These are phyloP conservation scores for Termitomyces sp. DNA, from an alignment of 768 basidiomycete genomes.

Conservation along the genomic window DNA sequence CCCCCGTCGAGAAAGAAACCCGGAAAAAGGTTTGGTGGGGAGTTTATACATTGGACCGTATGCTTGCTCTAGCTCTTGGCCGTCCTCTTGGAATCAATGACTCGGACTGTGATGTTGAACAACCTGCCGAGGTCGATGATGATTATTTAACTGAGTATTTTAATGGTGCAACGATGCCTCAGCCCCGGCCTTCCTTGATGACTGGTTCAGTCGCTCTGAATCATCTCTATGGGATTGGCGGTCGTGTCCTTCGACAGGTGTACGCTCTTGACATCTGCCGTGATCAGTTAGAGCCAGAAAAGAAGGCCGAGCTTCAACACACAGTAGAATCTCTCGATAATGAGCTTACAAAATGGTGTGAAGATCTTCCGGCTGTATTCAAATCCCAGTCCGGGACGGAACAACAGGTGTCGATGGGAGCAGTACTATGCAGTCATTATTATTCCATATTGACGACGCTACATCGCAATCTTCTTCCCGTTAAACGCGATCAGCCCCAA, in stretches of 20 bases:
- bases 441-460: conserved; percentile 84
- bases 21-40: conserved; percentile 93
- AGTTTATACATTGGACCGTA: conserved; percentile 84
- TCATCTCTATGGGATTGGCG: conserved; percentile 79
- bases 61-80: conserved; percentile 88
- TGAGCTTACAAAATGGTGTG: conserved; percentile 79
- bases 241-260: conserved; percentile 74
- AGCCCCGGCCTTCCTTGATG: conserved; percentile 67
- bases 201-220: conserved; percentile 72
- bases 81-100: conserved; percentile 87
- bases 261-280: conserved; percentile 77
- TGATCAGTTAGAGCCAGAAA: conserved; percentile 68
- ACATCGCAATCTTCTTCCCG: conserved; percentile 83
- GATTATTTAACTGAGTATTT: conserved; percentile 69
- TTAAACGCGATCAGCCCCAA: conserved; percentile 66
- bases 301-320: conserved; percentile 68
- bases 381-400: conserved; percentile 69
- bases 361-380: conserved; percentile 68
- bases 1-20: conserved; percentile 81
- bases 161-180: conserved; percentile 51
- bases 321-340: conserved; percentile 74
- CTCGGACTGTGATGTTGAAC: conserved; percentile 84
- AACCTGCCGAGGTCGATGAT: conserved; percentile 81
- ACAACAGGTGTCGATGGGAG: conserved; percentile 81
- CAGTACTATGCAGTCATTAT: conserved; percentile 83